Evolutionary conservation across 2,329 filamentous ascomycete genomes (phyloP), one percentile per base, ranked within the genome.

Genomic region (Helotiales sp.): DNA sequence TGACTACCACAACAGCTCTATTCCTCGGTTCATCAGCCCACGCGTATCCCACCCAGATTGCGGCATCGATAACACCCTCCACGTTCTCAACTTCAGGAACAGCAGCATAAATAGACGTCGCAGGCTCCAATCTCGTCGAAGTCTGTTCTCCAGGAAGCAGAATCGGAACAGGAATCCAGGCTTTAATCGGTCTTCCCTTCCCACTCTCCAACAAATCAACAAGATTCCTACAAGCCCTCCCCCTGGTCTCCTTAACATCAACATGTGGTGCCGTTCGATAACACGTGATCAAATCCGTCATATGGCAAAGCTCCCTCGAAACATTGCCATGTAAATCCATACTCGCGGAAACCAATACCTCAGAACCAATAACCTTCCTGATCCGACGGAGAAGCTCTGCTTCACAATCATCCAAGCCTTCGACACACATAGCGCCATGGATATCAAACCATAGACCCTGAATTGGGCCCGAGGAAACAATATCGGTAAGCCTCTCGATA

Each of bases 321-420:
- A 83, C 79, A 60, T 83, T 82, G 2, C 80, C 80, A 63, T 83
- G 80, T 17, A 83, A 70, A 63, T 83, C 80, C 80, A 82, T 82
- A 0, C 79, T 81, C 0, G 80, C 77, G 1, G 79, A 81, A 5
- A 82, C 77, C 12, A 82, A 56, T 7, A 78, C 76, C 19, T 74
- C 65, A 0, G 74, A 67, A 0, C 80, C 80, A 19, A 81, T 73
- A 2, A 81, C 75, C 0, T 49, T 57, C 2, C 80, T 72, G 12
- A 81, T 74, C 0, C 78, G 76, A 12, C 67, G 66, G 19, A 82
- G 69, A 27, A 82, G 74, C 54, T 80, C 76, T 1, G 72, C 74
- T 57, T 83, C 80, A 1, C 67, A 69, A 62, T 83, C 80, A 34
- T 78, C 74, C 5, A 81, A 54, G 0, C 70, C 78, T 33, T 81